Base-by-base conservation (phyloP, 345 rosid genomes). In the Isatis tinctoria region DNA sequence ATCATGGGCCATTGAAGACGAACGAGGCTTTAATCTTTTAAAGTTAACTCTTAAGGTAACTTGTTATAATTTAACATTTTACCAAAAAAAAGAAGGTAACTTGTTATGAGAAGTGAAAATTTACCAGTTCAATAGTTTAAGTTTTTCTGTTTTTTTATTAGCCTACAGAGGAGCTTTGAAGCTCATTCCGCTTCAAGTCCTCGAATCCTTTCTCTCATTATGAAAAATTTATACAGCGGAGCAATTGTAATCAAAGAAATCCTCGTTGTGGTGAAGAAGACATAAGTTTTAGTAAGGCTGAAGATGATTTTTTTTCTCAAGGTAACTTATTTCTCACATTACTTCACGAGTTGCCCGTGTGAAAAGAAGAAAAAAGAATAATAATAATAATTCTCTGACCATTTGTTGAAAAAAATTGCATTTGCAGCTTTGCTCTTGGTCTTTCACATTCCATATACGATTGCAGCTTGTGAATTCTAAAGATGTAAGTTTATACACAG, bases 1-100 rank as follows among this genome's bases (percentile, higher is more conserved):
- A 33, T 81, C 81, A 8, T 88, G 99, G 97, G 97, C 99, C 26
- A 85, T 79, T 0, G 93, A 95, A 87, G 99, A 92, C 76, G n/a
- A n/a, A n/a, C n/a, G 99, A 95, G 97, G 98, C 91, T 79, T 70
- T 84, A 13, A 67, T 67, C 65, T 72, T n/a, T 22, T 45, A 14
- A 16, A 36, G 5, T 17, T 5, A 51, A 28, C 17, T 6, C 51
- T 11, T 30, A 22, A n/a, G 4, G 30, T 60, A 60, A 35, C 24
- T 66, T 75, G 48, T 62, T 51, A 35, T 18, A 41, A 40, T 16
- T 20, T n/a, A n/a, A n/a, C n/a, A n/a, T n/a, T n/a, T n/a, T n/a
- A n/a, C n/a, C n/a, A n/a, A n/a, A n/a, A n/a, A n/a, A n/a, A n/a
- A n/a, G n/a, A n/a, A n/a, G n/a, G n/a, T n/a, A n/a, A n/a, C n/a